Conservation (phyloP, 2,329 filamentous ascomycete genomes). For the Seiridium unicorne region DNA sequence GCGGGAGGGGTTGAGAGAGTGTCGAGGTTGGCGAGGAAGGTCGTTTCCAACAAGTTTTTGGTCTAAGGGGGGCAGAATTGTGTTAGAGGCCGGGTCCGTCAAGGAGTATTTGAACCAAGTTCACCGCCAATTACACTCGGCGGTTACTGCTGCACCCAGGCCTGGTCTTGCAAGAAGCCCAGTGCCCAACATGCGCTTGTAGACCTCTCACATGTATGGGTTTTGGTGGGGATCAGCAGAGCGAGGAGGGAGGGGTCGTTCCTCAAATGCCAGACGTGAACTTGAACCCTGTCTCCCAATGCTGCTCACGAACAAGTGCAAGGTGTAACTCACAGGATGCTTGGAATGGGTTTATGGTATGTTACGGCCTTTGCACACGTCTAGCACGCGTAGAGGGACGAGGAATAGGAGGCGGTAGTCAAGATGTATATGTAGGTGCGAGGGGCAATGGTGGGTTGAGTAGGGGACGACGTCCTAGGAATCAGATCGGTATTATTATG, state of each 20-base stretch:
- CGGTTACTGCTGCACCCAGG: neutral
- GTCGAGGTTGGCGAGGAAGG: neutral
- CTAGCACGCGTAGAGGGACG: too few relatives aligned
- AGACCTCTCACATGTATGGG: neutral
- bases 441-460: neutral
- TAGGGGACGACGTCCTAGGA: neutral
- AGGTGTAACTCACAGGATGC: too few relatives aligned
- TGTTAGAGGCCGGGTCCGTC: slow-evolving; percentile 1
- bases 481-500: slow-evolving; percentile 3
- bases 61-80: neutral
- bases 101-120: slow-evolving; percentile 4
- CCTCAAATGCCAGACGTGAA: neutral
- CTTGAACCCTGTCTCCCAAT: neutral
- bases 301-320: too few relatives aligned
- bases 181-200: neutral
- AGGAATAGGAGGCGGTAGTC: too few relatives aligned
- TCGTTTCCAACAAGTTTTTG: neutral
- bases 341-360: too few relatives aligned
- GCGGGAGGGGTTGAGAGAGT: neutral
- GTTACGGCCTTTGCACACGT: too few relatives aligned
- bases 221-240: slow-evolving; percentile 1
- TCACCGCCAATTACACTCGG: slow-evolving; percentile 8
- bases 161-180: neutral
- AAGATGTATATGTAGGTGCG: neutral
- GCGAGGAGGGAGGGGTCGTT: neutral